Conservation (phyloP, 2,329 filamentous ascomycete genomes). For the Thielaviopsis ethacetica region DNA sequence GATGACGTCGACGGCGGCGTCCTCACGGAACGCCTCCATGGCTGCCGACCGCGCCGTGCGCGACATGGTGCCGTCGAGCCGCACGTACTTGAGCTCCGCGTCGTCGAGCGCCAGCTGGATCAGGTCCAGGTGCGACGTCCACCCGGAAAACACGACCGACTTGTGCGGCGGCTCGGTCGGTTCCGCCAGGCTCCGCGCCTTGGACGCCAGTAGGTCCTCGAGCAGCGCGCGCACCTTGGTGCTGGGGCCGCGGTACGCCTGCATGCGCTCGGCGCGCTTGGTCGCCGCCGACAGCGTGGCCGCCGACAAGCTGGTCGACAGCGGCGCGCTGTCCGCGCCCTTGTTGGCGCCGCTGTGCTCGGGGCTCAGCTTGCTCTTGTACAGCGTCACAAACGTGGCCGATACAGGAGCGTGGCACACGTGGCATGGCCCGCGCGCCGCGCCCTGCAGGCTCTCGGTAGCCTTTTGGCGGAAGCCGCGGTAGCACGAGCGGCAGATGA, state of each 20-base stretch:
- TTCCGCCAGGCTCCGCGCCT: slow-evolving; percentile 39
- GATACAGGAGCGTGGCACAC: slow-evolving; percentile 50
- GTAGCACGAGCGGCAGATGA: slow-evolving; percentile 65
- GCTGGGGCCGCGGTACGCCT: slow-evolving; percentile 68
- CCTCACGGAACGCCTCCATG: slow-evolving; percentile 61
- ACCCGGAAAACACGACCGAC: slow-evolving; percentile 89
- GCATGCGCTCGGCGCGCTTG: slow-evolving; percentile 16
- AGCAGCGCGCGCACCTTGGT: slow-evolving; percentile 81
- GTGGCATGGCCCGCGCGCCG: slow-evolving; percentile 40
- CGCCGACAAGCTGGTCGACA: background rate
- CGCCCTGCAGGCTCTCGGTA: slow-evolving; percentile 20
- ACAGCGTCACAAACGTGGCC: slow-evolving; percentile 51
- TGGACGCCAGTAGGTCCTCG: slow-evolving; percentile 51
- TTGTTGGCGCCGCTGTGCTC: slow-evolving; percentile 38
- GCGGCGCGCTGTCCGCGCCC: slow-evolving; percentile 16
- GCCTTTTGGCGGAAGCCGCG: slow-evolving; percentile 39
- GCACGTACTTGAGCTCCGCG: slow-evolving; percentile 49
- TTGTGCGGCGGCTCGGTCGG: slow-evolving; percentile 63
- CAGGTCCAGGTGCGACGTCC: slow-evolving; percentile 87
- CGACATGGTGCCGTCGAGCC: slow-evolving; percentile 84
- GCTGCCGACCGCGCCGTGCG: slow-evolving; percentile 57
- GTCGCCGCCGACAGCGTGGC: background rate
- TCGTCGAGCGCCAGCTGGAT: slow-evolving; percentile 67
- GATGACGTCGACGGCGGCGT: slow-evolving; percentile 58
- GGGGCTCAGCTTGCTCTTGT: slow-evolving; percentile 38